Conservation (phyloP, 2,329 filamentous ascomycete genomes). For the Bipolaris sorokiniana region DNA sequence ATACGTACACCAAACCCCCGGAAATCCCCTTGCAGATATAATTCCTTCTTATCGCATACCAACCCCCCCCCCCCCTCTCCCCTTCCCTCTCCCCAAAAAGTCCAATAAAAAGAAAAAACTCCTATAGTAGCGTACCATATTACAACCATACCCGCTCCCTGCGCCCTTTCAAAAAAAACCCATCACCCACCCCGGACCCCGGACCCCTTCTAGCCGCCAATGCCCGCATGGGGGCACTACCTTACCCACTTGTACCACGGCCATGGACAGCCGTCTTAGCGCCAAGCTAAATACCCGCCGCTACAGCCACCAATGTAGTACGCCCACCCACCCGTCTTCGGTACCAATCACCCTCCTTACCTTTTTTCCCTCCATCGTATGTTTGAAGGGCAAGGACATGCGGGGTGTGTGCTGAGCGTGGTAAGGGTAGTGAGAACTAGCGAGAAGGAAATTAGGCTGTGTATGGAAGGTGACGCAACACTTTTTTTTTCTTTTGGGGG, state of each 20-base stretch:
- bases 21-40: no score
- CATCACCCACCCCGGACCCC: no score
- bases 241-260: background rate
- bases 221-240: background rate
- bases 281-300: slow-evolving; percentile 30
- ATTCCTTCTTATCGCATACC: no score
- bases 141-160: no score
- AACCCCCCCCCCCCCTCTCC: no score
- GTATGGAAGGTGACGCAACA: background rate
- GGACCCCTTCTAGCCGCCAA: background rate
- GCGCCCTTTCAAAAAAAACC: no score
- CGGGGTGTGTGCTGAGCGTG: background rate
- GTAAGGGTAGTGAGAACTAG: background rate
- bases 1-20: no score
- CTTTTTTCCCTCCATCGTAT: background rate
- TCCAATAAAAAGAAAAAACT: no score
- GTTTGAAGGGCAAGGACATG: background rate
- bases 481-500: background rate
- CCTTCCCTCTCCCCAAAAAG: no score
- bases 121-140: no score
- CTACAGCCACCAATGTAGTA: slow-evolving; percentile 18
- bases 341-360: background rate
- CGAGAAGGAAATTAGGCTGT: no score
- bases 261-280: background rate
- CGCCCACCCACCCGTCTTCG: background rate